Conservation (phyloP, 73 alveolate genomes). For the Urostyla sp. region DNA sequence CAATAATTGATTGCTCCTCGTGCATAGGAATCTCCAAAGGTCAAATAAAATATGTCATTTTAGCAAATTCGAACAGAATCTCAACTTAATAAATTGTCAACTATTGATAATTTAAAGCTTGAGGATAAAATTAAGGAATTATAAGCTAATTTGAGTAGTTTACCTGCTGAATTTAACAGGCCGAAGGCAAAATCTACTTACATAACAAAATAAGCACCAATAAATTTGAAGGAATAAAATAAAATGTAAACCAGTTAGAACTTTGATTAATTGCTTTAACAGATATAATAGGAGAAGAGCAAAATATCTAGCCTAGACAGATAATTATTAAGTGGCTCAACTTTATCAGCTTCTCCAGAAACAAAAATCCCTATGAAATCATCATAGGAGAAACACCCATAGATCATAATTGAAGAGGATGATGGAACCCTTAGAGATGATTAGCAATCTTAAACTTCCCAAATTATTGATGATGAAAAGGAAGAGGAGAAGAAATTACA, state of each 20-base stretch:
- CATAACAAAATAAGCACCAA: neutral
- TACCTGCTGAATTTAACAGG: neutral
- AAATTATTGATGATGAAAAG: too few relatives aligned
- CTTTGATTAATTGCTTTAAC: neutral
- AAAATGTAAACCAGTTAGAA: neutral
- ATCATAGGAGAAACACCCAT: too few relatives aligned
- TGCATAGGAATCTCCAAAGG: too few relatives aligned
- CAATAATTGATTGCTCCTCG: too few relatives aligned
- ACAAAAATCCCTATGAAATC: neutral
- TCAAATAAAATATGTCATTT: too few relatives aligned
- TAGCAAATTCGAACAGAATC: too few relatives aligned
- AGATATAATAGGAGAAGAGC: neutral
- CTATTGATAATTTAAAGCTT: neutral
- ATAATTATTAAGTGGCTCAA: neutral
- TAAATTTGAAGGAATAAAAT: neutral
- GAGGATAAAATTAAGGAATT: constrained; percentile 13
- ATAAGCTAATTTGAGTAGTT: neutral
- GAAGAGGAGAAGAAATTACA: constrained; percentile 16
- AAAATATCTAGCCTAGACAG: neutral
- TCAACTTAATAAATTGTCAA: neutral
- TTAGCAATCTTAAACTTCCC: too few relatives aligned
- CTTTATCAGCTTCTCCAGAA: constrained; percentile 4
- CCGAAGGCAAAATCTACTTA: constrained; percentile 11
- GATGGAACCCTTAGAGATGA: too few relatives aligned
- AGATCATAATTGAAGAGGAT: neutral